phyloP scores from a whole-genome alignment of 345 rosid genomes.

The Anastatica hierochuntica region DNA sequence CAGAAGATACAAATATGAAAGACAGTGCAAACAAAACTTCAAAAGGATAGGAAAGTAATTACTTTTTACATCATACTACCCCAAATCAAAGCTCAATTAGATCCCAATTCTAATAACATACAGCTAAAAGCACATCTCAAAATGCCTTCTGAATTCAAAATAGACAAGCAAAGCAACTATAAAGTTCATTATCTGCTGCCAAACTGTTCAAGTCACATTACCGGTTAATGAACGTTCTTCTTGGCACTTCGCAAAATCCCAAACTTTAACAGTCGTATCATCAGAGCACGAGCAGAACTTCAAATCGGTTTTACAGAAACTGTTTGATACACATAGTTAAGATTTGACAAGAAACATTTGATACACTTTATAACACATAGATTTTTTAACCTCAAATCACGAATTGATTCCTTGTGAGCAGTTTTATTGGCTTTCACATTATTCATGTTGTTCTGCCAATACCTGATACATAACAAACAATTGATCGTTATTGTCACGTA shows the following conservation, averaged over 20 bases:
- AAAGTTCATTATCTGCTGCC: background rate
- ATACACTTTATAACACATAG: background rate
- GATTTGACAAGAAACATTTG: background rate
- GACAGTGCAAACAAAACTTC: background rate
- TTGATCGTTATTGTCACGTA: background rate
- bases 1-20: background rate
- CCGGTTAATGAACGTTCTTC: conserved; percentile 89
- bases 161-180: background rate
- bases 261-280: conserved; percentile 92
- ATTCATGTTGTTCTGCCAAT: conserved; percentile 98
- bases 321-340: conserved; percentile 33
- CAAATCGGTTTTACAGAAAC: conserved; percentile 96
- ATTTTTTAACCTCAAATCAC: conserved; percentile 59
- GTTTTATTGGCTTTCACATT: conserved; percentile 90
- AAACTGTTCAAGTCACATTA: conserved; percentile 45
- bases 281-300: conserved; percentile 98
- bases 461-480: conserved; percentile 37
- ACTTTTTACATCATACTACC: background rate
- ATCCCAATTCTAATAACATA: background rate
- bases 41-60: background rate
- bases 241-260: conserved; percentile 95
- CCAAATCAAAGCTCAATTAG: background rate
- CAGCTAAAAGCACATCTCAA: background rate
- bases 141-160: background rate
- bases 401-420: conserved; percentile 95